Conservation (phyloP, 352 stramenopile genomes). For the Albugo candida region DNA sequence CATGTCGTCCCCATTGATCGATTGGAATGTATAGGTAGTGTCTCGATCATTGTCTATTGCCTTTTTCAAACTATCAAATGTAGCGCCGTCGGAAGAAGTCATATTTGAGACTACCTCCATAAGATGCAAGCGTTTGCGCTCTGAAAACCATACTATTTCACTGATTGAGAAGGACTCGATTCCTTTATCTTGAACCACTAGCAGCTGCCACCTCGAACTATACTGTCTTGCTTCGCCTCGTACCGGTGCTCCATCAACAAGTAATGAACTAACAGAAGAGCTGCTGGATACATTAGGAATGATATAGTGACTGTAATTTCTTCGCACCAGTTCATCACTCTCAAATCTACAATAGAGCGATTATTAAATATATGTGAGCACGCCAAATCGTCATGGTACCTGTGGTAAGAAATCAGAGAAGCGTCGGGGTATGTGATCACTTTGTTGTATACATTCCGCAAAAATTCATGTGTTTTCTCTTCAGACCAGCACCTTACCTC, state of each 20-base stretch:
- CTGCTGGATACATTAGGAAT: neutral
- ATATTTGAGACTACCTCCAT: conserved; percentile 9
- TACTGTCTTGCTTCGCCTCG: neutral
- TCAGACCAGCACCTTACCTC: conserved; percentile 25
- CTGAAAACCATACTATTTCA: conserved; percentile 13
- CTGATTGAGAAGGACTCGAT: conserved; percentile 3
- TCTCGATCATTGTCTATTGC: conserved; percentile 11
- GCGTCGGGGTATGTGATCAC: too few relatives aligned
- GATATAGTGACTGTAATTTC: neutral
- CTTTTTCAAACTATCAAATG: conserved; percentile 4
- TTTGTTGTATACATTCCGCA: neutral
- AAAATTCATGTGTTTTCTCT: conserved; percentile 5
- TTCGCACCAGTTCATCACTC: conserved; percentile 5
- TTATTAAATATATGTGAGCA: too few relatives aligned
- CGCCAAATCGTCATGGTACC: too few relatives aligned
- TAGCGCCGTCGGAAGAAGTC: conserved; percentile 9
- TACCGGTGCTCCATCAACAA: neutral
- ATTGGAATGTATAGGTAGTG: conserved; percentile 6
- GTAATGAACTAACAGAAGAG: neutral
- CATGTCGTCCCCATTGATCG: conserved; percentile 1
- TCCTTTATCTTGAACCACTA: conserved; percentile 10
- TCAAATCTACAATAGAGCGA: too few relatives aligned
- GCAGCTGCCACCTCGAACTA: conserved; percentile 7
- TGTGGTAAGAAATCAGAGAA: too few relatives aligned
- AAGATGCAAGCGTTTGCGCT: conserved; percentile 4